Percentiles rank a stretch among this genome's conserved stretches.
Conservation (phyloP, 179 eudicot species). For the Vitellaria paradoxa region DNA sequence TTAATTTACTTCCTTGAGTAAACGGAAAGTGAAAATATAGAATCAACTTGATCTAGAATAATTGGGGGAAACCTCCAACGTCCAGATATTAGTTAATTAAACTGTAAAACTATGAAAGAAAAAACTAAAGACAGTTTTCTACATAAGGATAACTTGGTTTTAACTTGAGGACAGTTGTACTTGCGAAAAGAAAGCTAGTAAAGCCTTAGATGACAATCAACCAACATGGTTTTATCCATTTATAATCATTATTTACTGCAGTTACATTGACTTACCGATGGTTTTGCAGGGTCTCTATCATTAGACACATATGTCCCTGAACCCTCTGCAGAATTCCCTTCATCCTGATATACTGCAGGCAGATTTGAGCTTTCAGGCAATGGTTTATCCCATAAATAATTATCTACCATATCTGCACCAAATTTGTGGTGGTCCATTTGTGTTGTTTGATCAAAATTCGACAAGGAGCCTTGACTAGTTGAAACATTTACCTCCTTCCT, state of each 20-base stretch:
- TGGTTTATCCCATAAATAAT: background rate
- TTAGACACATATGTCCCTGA: background rate
- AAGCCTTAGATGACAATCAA: too few species aligned
- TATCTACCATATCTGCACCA: background rate
- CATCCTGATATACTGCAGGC: background rate
- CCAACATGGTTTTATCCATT: background rate
- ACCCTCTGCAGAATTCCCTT: background rate
- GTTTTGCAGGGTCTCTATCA: background rate
- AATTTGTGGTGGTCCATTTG: background rate
- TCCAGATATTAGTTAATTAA: too few species aligned
- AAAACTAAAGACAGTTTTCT: too few species aligned
- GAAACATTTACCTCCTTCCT: slow-evolving; percentile 16
- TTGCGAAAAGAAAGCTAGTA: too few species aligned
- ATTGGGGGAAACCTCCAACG: too few species aligned
- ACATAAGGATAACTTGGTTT: too few species aligned
- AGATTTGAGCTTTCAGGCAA: background rate
- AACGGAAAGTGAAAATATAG: too few species aligned
- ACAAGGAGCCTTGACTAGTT: background rate
- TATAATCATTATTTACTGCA: background rate
- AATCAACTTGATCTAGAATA: too few species aligned
- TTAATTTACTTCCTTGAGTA: too few species aligned
- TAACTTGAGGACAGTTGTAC: too few species aligned
- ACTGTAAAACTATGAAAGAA: too few species aligned
- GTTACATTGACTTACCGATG: background rate
- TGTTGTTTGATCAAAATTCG: background rate